Evolutionary conservation across 129 eudicot genomes (phyloP), one percentile per base, ranked within the genome.

Genomic region (Chrysanthemum lavandulifolium): DNA sequence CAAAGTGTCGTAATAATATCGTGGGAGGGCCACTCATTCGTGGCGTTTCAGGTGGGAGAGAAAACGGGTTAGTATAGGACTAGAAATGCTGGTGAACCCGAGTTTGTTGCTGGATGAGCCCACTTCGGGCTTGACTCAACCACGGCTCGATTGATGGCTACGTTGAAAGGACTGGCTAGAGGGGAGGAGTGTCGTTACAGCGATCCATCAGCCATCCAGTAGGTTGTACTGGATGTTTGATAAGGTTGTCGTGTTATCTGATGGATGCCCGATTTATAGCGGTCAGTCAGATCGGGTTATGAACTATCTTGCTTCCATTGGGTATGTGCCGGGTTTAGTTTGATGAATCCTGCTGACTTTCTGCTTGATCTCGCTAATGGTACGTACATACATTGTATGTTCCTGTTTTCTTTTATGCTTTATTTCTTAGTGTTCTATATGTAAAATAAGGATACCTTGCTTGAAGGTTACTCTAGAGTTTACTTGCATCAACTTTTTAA

Each of bases 81-180:
- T 82, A 14, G 97, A 91, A 78, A 82, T 92, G 96, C 54, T 92
- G 31, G 91, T 89, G 83, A 92, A 92, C 67, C 97, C 97, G 0
- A 89, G 91, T 43, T 61, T 92, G 36, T 78, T 92, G 83, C 75
- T 92, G 54, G 97, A 92, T 61, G 97, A 91, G 77, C 97, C 97
- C 6, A 91, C 97, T n/a, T 91, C 97, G 96, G 97, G 15, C 75
- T 92, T 0, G 97, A 92, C 74, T 92, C 97, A 4, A 92, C 97
- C 66, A 92, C 97, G 5, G 97, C 97, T 29, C 72, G 91, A 21
- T 73, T 92, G 49, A 60, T 89, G 72, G 87, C 73, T 13, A 85
- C 94, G 0, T 75, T 92, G 65, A 74, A 82, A 65, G 83, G 88
- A 71, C 61, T 92, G 70, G 96, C 97, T 5, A 61, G 85, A 48